Percentiles rank a stretch among this genome's conserved stretches.
phyloP scores from a whole-genome alignment of 441 rosid species.

The Pelargonium fulgidum region DNA sequence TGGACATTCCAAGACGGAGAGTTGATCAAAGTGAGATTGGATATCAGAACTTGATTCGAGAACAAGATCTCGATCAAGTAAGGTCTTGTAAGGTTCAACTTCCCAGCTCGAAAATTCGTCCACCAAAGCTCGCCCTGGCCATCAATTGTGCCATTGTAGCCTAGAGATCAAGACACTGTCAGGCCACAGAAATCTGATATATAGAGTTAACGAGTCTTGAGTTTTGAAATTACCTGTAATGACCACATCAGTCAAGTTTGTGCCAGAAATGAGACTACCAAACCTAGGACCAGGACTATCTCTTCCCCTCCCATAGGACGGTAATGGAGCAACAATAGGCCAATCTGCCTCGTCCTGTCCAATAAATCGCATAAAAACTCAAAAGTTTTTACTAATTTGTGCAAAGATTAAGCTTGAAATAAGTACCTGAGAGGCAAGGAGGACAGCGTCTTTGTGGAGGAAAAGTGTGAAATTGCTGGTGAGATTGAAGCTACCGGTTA shows the following conservation, averaged over 20 bases:
- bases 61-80: conserved; percentile 71
- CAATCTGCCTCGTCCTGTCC: not conserved
- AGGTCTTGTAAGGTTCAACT: conserved; percentile 56
- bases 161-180: conserved; percentile 24
- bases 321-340: not conserved
- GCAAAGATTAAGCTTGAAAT: no score
- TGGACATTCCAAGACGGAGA: conserved; percentile 89
- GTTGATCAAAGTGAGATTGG: conserved; percentile 53
- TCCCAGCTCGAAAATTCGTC: conserved; percentile 42
- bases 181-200: no score
- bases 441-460: conserved; percentile 54
- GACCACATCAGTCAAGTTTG: conserved; percentile 3
- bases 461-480: conserved; percentile 77
- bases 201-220: not conserved
- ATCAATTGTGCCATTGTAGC: conserved; percentile 69
- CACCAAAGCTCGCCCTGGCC: conserved; percentile 81
- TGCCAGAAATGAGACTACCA: not conserved
- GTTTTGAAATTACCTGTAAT: not conserved
- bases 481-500: conserved; percentile 76
- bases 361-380: not conserved
- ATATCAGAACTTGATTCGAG: conserved; percentile 53
- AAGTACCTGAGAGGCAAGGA: conserved; percentile 60
- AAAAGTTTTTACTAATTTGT: no score
- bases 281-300: not conserved
- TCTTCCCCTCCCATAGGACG: not conserved